Evolutionary conservation across 2,329 filamentous ascomycete species (phyloP).

Genomic region (Pseudocercospora cruenta): DNA sequence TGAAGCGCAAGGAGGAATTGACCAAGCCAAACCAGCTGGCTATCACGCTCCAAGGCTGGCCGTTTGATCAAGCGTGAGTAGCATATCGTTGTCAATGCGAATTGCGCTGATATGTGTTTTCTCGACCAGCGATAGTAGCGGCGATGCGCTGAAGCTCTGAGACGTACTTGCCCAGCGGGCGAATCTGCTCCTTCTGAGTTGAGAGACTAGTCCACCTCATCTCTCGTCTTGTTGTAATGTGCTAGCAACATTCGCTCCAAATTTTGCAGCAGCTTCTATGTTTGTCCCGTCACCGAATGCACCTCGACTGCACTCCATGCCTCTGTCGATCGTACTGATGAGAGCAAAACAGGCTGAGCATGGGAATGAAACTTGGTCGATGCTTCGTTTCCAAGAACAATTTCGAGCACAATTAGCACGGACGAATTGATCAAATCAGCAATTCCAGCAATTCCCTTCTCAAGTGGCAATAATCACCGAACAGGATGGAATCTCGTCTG

Average conservation of each 20-base stretch:
- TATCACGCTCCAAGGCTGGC: conserved; percentile 4
- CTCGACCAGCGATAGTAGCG: not conserved
- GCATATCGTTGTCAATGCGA: not conserved
- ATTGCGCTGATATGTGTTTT: not conserved
- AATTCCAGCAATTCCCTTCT: not conserved
- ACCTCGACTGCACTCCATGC: too few species aligned
- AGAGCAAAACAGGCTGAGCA: not conserved
- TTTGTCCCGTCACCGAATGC: not conserved
- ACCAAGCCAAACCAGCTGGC: not conserved
- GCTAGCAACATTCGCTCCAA: too few species aligned
- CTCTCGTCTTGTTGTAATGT: too few species aligned
- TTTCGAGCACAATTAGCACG: not conserved
- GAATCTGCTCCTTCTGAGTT: too few species aligned
- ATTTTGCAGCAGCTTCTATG: not conserved
- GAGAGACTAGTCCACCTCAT: too few species aligned
- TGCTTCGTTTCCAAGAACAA: not conserved
- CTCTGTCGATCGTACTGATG: not conserved
- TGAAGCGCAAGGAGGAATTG: not conserved
- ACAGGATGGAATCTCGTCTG: not conserved
- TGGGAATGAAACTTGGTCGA: not conserved
- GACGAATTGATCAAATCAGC: not conserved
- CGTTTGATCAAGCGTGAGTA: conserved; percentile 1
- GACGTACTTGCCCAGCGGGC: too few species aligned
- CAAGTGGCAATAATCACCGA: not conserved
- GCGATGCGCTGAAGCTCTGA: conserved; percentile 1